Conservation (phyloP, 352 stramenopile genomes). For the Pythium phragmitis region DNA sequence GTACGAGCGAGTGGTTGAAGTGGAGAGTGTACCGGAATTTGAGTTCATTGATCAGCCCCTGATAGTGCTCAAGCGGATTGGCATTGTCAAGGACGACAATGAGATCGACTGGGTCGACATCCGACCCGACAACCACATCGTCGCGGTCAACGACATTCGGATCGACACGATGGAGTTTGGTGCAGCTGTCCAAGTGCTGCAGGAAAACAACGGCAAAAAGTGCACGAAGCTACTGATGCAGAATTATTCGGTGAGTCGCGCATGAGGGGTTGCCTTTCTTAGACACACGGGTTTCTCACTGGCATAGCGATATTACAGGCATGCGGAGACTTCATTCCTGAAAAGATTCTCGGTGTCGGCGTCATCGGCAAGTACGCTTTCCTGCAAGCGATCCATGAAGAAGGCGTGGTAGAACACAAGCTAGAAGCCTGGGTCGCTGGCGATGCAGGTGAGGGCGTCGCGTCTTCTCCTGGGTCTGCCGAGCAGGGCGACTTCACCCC, state of each 20-base stretch:
- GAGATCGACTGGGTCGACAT: slow-evolving; percentile 83
- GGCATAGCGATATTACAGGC: slow-evolving; percentile 28
- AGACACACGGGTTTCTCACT: background rate
- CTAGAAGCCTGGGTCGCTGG: slow-evolving; percentile 56
- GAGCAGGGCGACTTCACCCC: background rate
- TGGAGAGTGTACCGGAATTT: slow-evolving; percentile 84
- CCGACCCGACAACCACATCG: slow-evolving; percentile 82
- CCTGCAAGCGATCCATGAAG: slow-evolving; percentile 60
- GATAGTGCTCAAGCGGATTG: slow-evolving; percentile 85
- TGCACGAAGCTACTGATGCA: slow-evolving; percentile 88
- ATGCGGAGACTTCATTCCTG: slow-evolving; percentile 83
- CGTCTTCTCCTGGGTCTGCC: background rate
- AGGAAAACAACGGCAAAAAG: slow-evolving; percentile 85
- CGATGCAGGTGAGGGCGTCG: background rate
- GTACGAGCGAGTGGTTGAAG: slow-evolving; percentile 86
- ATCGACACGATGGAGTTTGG: slow-evolving; percentile 84
- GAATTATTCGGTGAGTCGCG: slow-evolving; percentile 64
- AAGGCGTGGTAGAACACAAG: slow-evolving; percentile 42
- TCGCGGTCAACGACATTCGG: slow-evolving; percentile 84
- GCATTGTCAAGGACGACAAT: slow-evolving; percentile 64
- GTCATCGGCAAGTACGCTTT: slow-evolving; percentile 83
- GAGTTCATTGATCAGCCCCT: slow-evolving; percentile 86
- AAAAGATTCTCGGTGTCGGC: slow-evolving; percentile 82
- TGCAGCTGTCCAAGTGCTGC: slow-evolving; percentile 71
- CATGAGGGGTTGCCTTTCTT: background rate